A percentile compares a stretch with the other conserved stretches of the same genome.
Conservation (phyloP, 345 rosid genomes). For the Cardiospermum halicacabum region DNA sequence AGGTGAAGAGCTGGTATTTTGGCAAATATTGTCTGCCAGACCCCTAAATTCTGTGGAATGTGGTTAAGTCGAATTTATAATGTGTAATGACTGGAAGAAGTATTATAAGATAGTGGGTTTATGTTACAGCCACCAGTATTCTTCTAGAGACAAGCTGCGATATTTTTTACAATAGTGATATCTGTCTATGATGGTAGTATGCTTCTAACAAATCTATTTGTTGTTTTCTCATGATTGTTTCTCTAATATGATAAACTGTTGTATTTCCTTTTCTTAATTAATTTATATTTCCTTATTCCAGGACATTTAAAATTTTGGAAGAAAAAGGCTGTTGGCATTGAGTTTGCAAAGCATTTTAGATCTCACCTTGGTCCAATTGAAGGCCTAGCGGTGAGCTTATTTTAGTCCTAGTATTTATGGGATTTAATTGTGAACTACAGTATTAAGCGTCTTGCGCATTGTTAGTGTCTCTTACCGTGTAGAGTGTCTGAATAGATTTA, state of each 20-base stretch:
- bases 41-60: not conserved
- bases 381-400: constrained; percentile 77
- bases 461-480: too few relatives aligned
- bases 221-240: not conserved
- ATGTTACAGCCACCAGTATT: not conserved
- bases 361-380: constrained; percentile 94
- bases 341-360: constrained; percentile 96
- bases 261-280: not conserved
- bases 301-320: constrained; percentile 99
- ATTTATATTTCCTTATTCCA: constrained; percentile 19
- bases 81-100: not conserved
- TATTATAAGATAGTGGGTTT: not conserved
- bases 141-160: not conserved
- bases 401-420: not conserved
- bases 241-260: not conserved
- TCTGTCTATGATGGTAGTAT: not conserved
- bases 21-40: not conserved
- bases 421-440: not conserved
- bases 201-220: not conserved
- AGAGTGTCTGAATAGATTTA: too few relatives aligned
- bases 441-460: too few relatives aligned
- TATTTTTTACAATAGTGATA: constrained; percentile 1
- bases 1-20: constrained; percentile 1
- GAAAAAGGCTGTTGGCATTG: constrained; percentile 77
- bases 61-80: not conserved